Percentiles rank a stretch among this genome's conserved stretches.
These are phyloP conservation scores for Neonectria hederae DNA, from an alignment of 2,329 filamentous ascomycete species.

Conservation along the genomic window DNA sequence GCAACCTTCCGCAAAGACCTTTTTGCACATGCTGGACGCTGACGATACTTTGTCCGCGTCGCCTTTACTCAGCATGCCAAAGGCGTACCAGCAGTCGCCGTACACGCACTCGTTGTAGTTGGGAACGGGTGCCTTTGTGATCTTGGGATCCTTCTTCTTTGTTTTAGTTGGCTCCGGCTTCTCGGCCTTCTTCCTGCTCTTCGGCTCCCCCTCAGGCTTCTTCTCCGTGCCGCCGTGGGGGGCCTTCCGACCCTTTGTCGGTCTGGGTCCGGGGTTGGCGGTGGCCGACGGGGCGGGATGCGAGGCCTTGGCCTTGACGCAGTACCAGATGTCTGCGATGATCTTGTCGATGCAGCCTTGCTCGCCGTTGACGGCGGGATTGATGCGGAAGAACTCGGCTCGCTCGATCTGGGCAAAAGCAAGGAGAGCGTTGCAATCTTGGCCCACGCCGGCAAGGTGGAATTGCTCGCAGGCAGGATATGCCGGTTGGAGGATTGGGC, in stretches of 20 bases:
- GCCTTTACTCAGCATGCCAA: constrained; percentile 11
- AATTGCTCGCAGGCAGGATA: constrained; percentile 24
- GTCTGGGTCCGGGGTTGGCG: not conserved
- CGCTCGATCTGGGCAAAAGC: constrained; percentile 3
- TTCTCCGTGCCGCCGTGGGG: not conserved
- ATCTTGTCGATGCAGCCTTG: constrained; percentile 8
- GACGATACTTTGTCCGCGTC: not conserved
- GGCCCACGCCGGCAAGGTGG: constrained; percentile 1
- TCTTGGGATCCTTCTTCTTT: not conserved
- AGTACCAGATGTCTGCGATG: constrained; percentile 30
- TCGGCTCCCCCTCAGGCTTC: not conserved
- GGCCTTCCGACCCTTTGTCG: not conserved
- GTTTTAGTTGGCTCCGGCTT: constrained; percentile 1
- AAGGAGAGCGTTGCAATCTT: constrained; percentile 21
- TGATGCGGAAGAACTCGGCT: constrained; percentile 26
- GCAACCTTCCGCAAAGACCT: constrained; percentile 14
- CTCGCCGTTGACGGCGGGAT: constrained; percentile 14
- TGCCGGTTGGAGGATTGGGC: constrained; percentile 21
- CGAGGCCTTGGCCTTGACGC: constrained; percentile 27
- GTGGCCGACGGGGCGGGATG: constrained; percentile 1
- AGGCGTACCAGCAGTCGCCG: constrained; percentile 28
- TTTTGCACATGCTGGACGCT: constrained; percentile 17
- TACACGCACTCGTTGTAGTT: constrained; percentile 12
- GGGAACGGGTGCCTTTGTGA: constrained; percentile 10
- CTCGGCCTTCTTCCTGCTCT: not conserved